Evolutionary conservation across 129 eudicot species (phyloP).

Genomic region (Lonicera japonica): DNA sequence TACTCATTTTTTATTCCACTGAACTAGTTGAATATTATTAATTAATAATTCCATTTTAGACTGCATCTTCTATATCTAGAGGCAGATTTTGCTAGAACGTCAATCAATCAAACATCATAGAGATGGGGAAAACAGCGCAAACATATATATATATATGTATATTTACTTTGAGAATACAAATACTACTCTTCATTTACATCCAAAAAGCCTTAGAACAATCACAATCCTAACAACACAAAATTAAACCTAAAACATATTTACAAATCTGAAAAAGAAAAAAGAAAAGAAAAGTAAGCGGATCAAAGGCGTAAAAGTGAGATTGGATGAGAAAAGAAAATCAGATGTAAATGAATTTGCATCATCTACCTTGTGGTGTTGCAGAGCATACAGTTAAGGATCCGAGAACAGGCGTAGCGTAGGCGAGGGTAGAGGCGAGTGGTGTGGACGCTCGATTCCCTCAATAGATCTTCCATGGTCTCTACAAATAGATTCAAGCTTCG

Average conservation of each 20-base stretch:
- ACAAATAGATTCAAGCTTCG: conserved; percentile 73
- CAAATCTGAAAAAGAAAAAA: background rate
- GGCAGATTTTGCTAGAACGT: no score
- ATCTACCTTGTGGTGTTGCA: conserved; percentile 21
- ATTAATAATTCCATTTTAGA: no score
- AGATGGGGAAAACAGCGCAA: no score
- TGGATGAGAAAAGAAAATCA: background rate
- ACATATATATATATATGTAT: no score
- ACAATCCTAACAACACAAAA: background rate
- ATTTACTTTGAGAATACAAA: background rate
- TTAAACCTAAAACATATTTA: background rate
- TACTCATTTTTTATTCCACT: no score
- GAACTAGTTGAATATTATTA: no score
- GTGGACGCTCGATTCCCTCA: conserved; percentile 58
- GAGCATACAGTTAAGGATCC: conserved; percentile 57
- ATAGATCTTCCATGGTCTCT: conserved; percentile 58
- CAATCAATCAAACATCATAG: no score
- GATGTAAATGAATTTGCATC: no score
- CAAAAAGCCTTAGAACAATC: background rate
- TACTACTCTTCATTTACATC: conserved; percentile 2
- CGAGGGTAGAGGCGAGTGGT: conserved; percentile 55
- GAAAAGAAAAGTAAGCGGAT: background rate
- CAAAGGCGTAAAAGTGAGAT: background rate
- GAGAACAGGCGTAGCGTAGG: conserved; percentile 44
- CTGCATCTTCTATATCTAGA: no score